These are phyloP conservation scores for Lineolata rhizophorae DNA, from an alignment of 495 filamentous ascomycete genomes.

Conservation along the genomic window DNA sequence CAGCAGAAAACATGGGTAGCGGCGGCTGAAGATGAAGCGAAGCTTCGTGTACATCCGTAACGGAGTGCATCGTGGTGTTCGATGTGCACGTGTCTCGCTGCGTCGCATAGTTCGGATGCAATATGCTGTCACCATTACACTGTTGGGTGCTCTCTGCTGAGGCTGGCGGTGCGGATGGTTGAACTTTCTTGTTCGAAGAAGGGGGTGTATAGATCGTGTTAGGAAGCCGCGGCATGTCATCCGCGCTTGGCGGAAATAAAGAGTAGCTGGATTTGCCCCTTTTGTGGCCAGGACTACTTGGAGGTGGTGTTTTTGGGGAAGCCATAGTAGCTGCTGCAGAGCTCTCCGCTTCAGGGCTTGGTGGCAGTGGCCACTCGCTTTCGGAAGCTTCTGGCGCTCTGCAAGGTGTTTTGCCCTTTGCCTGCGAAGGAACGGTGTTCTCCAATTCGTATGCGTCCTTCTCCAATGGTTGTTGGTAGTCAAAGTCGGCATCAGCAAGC, in stretches of 20 bases:
- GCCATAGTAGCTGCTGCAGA: neutral
- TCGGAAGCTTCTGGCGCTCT: constrained; percentile 6
- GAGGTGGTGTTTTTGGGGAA: constrained; percentile 1
- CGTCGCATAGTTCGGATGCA: neutral
- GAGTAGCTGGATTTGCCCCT: constrained; percentile 9
- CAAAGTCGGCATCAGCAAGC: neutral
- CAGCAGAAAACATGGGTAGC: constrained; percentile 6
- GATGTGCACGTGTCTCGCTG: neutral
- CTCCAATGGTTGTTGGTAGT: constrained; percentile 7
- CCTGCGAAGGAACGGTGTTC: too few species aligned
- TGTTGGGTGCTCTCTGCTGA: neutral
- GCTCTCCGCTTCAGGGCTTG: constrained; percentile 2
- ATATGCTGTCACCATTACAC: neutral
- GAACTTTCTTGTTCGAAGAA: neutral
- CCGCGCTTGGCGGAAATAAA: constrained; percentile 10
- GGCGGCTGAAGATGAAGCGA: constrained; percentile 5
- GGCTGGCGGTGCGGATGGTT: neutral
- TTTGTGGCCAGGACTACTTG: constrained; percentile 1
- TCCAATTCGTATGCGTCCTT: constrained; percentile 3
- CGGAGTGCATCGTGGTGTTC: neutral
- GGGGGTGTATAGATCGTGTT: constrained; percentile 11
- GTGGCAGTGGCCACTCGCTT: constrained; percentile 11
- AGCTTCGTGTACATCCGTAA: constrained; percentile 11
- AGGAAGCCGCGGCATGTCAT: constrained; percentile 12
- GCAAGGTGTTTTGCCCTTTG: constrained; percentile 3